Evolutionary conservation across 805 yeast species (phyloP), one percentile per base, ranked within the genome.

Genomic region (Starmerella khaoyaiensis): DNA sequence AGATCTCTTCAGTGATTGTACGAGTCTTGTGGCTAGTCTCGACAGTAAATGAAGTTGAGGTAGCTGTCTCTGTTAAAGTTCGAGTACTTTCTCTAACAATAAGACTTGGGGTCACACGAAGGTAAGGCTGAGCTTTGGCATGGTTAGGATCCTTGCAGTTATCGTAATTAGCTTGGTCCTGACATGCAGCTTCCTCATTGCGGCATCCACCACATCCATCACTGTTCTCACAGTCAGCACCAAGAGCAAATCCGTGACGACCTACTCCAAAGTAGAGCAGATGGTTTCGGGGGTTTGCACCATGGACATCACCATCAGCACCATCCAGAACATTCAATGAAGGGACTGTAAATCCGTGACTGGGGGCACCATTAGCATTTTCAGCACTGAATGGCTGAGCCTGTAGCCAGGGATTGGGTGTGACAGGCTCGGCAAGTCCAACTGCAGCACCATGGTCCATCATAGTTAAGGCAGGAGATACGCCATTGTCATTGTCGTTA

Each of bases 201-300:
- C n/a, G n/a, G n/a, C n/a, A n/a, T 6, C 29, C 29, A 7, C 12
- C 29, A 11, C 29, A 27, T 16, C 29, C 29, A 11, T 15, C 10
- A 7, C 16, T 11, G 29, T 27, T 9, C 6, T 11, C 29, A 11
- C 7, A 8, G 21, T 10, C 22, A n/a, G 36, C 36, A n/a, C 39
- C 39, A 17, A 35, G 5, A 4, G 26, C 29, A 33, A 35, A 28
- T 5, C 42, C 42, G 16, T 36, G 41, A 15, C 36, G 39, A 24
- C 35, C 41, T 7, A 38, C 16, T 2, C 43, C 44, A 20, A 42
- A 36, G 36, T 33, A 42, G 10, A 44, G 37, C 35, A 42, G 9
- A 22, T 44, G 41, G 37, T 44, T 37, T 18, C 47, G 45, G 19
- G 36, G 28, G 15, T 5, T n/a, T 11, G 46, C 40, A 4, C 46